Evolutionary conservation across 768 basidiomycete genomes (phyloP), one percentile per base, ranked within the genome.

Genomic region (Psilocybe cyanescens): DNA sequence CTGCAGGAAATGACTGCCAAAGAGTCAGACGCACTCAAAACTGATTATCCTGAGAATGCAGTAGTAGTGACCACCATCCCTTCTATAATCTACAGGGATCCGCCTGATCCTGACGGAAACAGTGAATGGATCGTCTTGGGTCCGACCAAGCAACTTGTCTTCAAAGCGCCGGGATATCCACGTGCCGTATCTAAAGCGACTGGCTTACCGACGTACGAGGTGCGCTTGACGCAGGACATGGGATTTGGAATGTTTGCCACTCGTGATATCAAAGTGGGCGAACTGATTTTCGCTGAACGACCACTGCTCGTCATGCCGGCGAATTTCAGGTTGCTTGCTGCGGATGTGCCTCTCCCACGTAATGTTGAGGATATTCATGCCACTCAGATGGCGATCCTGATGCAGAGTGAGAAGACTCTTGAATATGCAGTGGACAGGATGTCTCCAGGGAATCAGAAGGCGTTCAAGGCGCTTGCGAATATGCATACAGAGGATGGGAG

Each of bases 251-350:
- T 61, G 11, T 69, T 78, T 64, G 74, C 76, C 14, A 73, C 69
- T 9, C 46, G 59, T 30, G 56, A 70, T 29, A 66, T 79, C 54
- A 63, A 64, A 30, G 47, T 57, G 3, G 75, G 74, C 50, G 75
- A 76, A 9, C 62, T 77, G 12, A 73, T 81, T 56, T 62, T 78
- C 11, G 65, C 65, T 28, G 79, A 81, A 52, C 75, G 79, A 4
- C 78, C 79, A 2, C 66, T 80, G 45, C 63, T 80, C 14, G 64
- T 79, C 8, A 46, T 55, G 12, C 72, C 71, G 8, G n/a, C 19
- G 1, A 55, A 61, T 19, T 41, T 55, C 11, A 46, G 47, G n/a
- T 8, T 29, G 3, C 17, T 61, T 4, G 55, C 41, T 44, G 17
- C 1, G 14, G 41, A 44, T 24, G 24, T 24, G 24, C 24, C 24